phyloP scores from a whole-genome alignment of 1,139 yeast species.

The Scheffersomyces lignicola region DNA sequence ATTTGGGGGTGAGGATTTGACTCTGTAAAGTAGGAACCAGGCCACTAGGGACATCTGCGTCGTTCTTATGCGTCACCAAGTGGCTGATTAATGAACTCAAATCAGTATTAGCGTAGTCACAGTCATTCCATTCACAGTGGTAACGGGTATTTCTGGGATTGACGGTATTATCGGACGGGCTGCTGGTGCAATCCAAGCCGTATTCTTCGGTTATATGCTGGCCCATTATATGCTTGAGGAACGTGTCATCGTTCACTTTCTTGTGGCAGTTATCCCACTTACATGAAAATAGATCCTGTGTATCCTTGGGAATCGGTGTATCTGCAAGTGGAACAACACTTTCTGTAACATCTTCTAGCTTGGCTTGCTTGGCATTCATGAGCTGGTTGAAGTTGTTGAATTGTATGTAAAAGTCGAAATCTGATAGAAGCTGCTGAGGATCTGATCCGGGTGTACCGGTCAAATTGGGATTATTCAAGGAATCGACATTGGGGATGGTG shows the following conservation, averaged over 20 bases:
- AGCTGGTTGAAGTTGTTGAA: slow-evolving; percentile 37
- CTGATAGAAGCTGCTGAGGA: slow-evolving; percentile 25
- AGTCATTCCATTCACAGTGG: slow-evolving; percentile 75
- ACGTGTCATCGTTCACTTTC: slow-evolving; percentile 40
- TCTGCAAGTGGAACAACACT: too few species aligned
- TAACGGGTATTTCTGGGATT: slow-evolving; percentile 13
- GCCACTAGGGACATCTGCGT: slow-evolving; percentile 6
- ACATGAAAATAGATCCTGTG: slow-evolving; percentile 28
- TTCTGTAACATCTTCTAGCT: neutral
- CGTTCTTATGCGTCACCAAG: slow-evolving; percentile 52
- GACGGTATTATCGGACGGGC: slow-evolving; percentile 6
- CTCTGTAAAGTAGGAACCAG: neutral
- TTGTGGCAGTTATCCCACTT: slow-evolving; percentile 58
- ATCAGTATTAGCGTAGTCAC: slow-evolving; percentile 56
- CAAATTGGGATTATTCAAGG: slow-evolving; percentile 1
- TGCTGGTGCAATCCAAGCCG: slow-evolving; percentile 2
- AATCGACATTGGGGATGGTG: slow-evolving; percentile 30
- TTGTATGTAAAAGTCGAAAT: slow-evolving; percentile 44
- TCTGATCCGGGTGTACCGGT: slow-evolving; percentile 7
- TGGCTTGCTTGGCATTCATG: slow-evolving; percentile 9
- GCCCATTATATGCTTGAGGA: slow-evolving; percentile 58
- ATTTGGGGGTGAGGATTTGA: slow-evolving; percentile 17
- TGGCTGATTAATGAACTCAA: slow-evolving; percentile 58
- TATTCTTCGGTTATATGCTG: slow-evolving; percentile 50
- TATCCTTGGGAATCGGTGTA: neutral